These are phyloP conservation scores for Drechslera avenae DNA, from an alignment of 2,329 filamentous ascomycete species.

Conservation along the genomic window DNA sequence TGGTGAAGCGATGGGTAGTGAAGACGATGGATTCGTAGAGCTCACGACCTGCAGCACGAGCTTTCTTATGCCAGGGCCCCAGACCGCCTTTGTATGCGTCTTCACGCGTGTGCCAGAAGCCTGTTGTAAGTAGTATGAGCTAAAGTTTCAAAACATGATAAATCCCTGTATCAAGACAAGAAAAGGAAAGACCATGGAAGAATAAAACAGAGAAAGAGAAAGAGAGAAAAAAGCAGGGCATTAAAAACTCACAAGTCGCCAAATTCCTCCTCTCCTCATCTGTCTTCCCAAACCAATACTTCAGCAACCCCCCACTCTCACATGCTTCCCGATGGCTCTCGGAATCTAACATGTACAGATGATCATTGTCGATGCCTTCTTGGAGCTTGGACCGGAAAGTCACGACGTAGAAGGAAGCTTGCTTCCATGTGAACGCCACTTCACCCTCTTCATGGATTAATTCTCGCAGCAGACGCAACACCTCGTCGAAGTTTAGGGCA, in stretches of 20 bases:
- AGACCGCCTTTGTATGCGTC: constrained; percentile 65
- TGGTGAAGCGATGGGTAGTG: constrained; percentile 57
- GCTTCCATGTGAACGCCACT: constrained; percentile 56
- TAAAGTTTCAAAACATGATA: too few relatives aligned
- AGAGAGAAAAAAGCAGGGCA: too few relatives aligned
- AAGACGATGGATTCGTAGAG: constrained; percentile 54
- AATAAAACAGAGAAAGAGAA: too few relatives aligned
- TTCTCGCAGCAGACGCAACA: constrained; percentile 63
- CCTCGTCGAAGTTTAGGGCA: constrained; percentile 76
- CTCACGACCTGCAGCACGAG: constrained; percentile 54
- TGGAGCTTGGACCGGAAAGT: constrained; percentile 79
- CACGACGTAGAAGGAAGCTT: constrained; percentile 78
- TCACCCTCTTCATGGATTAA: constrained; percentile 56
- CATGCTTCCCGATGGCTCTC: constrained; percentile 81
- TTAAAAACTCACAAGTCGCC: constrained; percentile 67
- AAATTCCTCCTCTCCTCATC: constrained; percentile 75
- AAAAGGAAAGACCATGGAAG: neutral
- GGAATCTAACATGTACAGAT: constrained; percentile 75
- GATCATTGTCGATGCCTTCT: constrained; percentile 67
- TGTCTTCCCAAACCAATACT: constrained; percentile 88
- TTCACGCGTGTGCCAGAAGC: constrained; percentile 67
- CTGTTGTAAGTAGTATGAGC: constrained; percentile 49
- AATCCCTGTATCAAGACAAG: too few relatives aligned
- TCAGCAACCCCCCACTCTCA: constrained; percentile 78
- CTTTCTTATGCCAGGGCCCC: constrained; percentile 63